Percentiles rank a stretch among this genome's conserved stretches.
phyloP scores from a whole-genome alignment of 2,329 filamentous ascomycete species.

The Iodosphaeria phyllophila region DNA sequence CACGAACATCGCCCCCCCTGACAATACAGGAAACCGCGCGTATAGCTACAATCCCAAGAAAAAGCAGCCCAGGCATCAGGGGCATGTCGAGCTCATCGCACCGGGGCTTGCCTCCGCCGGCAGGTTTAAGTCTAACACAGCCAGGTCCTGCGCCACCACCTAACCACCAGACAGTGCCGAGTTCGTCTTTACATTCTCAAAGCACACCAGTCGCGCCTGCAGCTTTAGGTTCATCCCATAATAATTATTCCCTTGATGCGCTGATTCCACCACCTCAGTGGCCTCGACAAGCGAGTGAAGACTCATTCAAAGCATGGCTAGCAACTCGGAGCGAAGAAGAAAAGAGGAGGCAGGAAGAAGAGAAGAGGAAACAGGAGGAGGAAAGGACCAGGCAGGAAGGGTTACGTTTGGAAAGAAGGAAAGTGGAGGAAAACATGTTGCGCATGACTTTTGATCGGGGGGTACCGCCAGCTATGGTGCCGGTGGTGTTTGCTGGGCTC shows the following conservation, averaged over 20 bases:
- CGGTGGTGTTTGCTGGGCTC: conserved; percentile 57
- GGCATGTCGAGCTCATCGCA: conserved; percentile 49
- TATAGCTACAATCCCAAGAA: conserved; percentile 19
- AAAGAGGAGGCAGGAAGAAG: conserved; percentile 54
- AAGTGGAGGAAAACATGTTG: conserved; percentile 55
- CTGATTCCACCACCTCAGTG: conserved; percentile 48
- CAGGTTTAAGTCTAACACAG: conserved; percentile 41
- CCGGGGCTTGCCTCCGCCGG: conserved; percentile 50
- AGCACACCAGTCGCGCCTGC: conserved; percentile 13
- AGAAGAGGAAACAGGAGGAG: conserved; percentile 55
- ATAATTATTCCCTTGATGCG: conserved; percentile 27
- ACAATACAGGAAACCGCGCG: conserved; percentile 26
- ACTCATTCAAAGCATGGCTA: conserved; percentile 55
- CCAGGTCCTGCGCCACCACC: conserved; percentile 12
- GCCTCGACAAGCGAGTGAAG: conserved; percentile 49
- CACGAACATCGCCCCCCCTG: conserved; percentile 35
- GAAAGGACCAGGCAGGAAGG: conserved; percentile 47
- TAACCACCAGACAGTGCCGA: conserved; percentile 11
- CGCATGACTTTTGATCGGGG: conserved; percentile 48
- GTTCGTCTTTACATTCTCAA: conserved; percentile 12
- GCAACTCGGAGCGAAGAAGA: conserved; percentile 57
- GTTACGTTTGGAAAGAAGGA: conserved; percentile 51
- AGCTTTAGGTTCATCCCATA: conserved; percentile 23
- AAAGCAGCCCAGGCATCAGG: conserved; percentile 29
- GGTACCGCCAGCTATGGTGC: conserved; percentile 56